These are phyloP conservation scores for Moesziomyces globuligerus DNA, from an alignment of 1,284 basidiomycete genomes.

Conservation along the genomic window DNA sequence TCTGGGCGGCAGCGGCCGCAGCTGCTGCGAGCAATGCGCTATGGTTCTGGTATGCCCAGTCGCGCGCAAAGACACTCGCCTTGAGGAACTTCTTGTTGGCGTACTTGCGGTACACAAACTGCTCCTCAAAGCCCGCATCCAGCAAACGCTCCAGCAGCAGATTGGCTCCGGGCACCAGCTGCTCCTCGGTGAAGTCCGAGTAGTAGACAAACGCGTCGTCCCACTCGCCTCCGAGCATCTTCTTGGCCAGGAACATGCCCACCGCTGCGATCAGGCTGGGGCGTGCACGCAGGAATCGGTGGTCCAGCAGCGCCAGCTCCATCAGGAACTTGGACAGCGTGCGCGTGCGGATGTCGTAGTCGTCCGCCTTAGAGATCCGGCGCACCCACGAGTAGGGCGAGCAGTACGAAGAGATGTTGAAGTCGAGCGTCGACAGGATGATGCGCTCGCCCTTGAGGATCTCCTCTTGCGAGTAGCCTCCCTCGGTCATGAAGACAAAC, in stretches of 20 bases:
- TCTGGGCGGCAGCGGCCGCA: constrained; percentile 31
- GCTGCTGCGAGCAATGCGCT: constrained; percentile 41
- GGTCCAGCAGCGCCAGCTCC: constrained; percentile 92
- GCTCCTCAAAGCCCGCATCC: constrained; percentile 81
- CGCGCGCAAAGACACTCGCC: constrained; percentile 72
- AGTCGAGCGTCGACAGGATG: constrained; percentile 83
- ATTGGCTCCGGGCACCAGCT: constrained; percentile 83
- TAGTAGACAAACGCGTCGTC: constrained; percentile 91
- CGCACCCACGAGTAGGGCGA: constrained; percentile 99
- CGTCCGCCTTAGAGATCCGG: constrained; percentile 93
- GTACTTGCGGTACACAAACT: constrained; percentile 96
- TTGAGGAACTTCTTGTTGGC: constrained; percentile 91
- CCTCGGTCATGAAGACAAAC: constrained; percentile 79
- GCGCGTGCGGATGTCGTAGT: constrained; percentile 95
- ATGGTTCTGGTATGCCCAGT: constrained; percentile 69
- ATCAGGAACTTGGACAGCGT: constrained; percentile 94
- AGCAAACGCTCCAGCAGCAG: constrained; percentile 85
- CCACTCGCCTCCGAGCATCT: constrained; percentile 67
- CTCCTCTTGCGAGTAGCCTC: constrained; percentile 84
- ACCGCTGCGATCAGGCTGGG: constrained; percentile 95
- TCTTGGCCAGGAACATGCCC: constrained; percentile 78
- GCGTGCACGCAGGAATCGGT: constrained; percentile 91
- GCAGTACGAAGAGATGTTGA: constrained; percentile 95
- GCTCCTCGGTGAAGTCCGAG: constrained; percentile 89
- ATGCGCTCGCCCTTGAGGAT: constrained; percentile 97